Evolutionary conservation across 2,329 filamentous ascomycete genomes (phyloP).

Genomic region (Fusarium denticulatum): DNA sequence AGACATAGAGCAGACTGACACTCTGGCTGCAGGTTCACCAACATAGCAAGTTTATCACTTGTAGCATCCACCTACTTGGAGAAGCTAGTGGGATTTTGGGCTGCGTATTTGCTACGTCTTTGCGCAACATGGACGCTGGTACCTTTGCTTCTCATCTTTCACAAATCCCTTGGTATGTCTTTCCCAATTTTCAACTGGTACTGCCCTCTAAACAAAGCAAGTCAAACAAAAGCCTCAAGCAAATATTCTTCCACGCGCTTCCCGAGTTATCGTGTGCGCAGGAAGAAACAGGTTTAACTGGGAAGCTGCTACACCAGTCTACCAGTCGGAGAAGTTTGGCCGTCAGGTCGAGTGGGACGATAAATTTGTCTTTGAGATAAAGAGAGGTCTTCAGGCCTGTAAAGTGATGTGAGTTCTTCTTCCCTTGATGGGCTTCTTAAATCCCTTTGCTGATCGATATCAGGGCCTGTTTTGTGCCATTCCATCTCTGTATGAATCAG

Average conservation of each 20-base stretch:
- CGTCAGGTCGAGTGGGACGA: neutral
- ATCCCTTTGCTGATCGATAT: neutral
- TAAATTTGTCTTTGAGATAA: conserved; percentile 1
- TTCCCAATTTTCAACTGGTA: neutral
- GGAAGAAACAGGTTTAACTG: neutral
- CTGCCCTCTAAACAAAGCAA: neutral
- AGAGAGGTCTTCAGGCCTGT: neutral
- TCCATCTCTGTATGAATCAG: conserved; percentile 1
- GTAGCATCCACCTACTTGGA: neutral
- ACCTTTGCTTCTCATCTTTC: neutral
- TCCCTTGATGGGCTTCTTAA: too few relatives aligned
- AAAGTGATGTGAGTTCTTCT: neutral
- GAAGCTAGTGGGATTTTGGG: neutral
- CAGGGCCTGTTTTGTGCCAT: conserved; percentile 1
- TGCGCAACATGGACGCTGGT: neutral
- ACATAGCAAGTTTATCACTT: neutral
- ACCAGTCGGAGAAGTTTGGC: neutral
- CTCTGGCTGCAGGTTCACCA: neutral
- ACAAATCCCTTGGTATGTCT: neutral
- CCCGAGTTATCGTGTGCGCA: neutral
- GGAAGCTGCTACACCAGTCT: neutral
- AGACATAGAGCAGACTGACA: neutral
- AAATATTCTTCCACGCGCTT: neutral
- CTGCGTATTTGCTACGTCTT: neutral
- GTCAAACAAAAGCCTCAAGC: neutral